A percentile compares a stretch with the other conserved stretches of the same genome.
These are phyloP conservation scores for Avena atlantica DNA, from an alignment of 176 grass and related monocot species.

Conservation along the genomic window DNA sequence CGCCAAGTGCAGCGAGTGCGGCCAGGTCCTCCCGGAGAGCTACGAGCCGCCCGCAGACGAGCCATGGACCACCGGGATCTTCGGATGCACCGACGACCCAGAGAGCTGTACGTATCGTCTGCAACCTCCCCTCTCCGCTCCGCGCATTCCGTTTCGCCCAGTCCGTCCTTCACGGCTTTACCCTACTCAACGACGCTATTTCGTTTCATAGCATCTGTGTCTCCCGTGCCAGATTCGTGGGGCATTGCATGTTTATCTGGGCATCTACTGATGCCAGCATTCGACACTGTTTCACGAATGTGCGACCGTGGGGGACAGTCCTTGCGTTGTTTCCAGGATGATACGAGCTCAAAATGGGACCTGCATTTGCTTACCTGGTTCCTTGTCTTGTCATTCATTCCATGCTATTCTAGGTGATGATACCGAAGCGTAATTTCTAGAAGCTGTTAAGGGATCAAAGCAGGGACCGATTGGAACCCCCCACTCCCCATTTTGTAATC, in stretches of 20 bases:
- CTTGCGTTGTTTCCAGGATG: background rate
- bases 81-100: slow-evolving; percentile 74
- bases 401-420: background rate
- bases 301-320: background rate
- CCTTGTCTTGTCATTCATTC: background rate
- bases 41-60: slow-evolving; percentile 81
- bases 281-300: background rate
- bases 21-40: slow-evolving; percentile 78
- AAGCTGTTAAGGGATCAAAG: background rate
- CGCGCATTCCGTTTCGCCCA: background rate
- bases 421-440: no score
- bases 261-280: background rate
- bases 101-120: slow-evolving; percentile 64
- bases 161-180: background rate
- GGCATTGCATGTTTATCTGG: background rate
- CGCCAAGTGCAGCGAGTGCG: slow-evolving; percentile 69
- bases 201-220: background rate
- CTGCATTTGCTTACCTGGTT: background rate
- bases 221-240: background rate
- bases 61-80: slow-evolving; percentile 86
- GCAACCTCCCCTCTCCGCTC: background rate
- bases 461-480: background rate
- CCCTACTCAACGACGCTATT: background rate
- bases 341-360: background rate
- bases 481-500: background rate